Evolutionary conservation across 1,284 basidiomycete genomes (phyloP).

Genomic region (Xerocomus amazonicus): DNA sequence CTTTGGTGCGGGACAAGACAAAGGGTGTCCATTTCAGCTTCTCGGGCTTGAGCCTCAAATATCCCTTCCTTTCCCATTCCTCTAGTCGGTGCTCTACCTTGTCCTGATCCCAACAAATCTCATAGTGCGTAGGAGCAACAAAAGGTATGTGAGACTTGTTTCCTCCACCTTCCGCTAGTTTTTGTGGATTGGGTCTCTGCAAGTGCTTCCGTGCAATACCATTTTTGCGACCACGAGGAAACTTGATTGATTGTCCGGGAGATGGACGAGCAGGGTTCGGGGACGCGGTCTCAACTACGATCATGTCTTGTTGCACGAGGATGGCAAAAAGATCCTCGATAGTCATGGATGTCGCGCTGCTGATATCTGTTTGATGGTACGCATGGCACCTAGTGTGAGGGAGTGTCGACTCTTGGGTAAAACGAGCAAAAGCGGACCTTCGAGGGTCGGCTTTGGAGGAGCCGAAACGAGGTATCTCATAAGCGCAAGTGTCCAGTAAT

Average conservation of each 20-base stretch:
- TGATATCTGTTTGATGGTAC: slow-evolving; percentile 64
- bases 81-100: slow-evolving; percentile 65
- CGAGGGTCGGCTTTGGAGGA: slow-evolving; percentile 60
- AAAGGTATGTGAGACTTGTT: slow-evolving; percentile 49
- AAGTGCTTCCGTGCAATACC: slow-evolving; percentile 59
- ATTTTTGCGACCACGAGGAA: slow-evolving; percentile 65
- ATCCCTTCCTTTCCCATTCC: slow-evolving; percentile 78
- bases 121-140: slow-evolving; percentile 70
- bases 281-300: slow-evolving; percentile 49
- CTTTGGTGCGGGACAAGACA: slow-evolving; percentile 60
- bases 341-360: slow-evolving; percentile 86
- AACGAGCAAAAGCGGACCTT: slow-evolving; percentile 54
- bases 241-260: slow-evolving; percentile 73
- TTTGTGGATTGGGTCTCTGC: slow-evolving; percentile 54
- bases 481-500: slow-evolving; percentile 93
- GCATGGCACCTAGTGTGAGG: slow-evolving; percentile 18
- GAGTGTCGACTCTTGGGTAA: slow-evolving; percentile 11
- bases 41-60: slow-evolving; percentile 78
- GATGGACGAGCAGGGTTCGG: slow-evolving; percentile 56
- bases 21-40: slow-evolving; percentile 96
- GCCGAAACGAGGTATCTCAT: slow-evolving; percentile 75
- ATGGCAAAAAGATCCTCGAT: slow-evolving; percentile 83
- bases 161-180: slow-evolving; percentile 43
- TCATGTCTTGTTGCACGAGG: slow-evolving; percentile 78
- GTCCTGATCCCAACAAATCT: slow-evolving; percentile 72